Percentiles rank a stretch among this genome's conserved stretches.
Evolutionary conservation across 306 rosid species (phyloP).

Genomic region (Vigna nakashimae): DNA sequence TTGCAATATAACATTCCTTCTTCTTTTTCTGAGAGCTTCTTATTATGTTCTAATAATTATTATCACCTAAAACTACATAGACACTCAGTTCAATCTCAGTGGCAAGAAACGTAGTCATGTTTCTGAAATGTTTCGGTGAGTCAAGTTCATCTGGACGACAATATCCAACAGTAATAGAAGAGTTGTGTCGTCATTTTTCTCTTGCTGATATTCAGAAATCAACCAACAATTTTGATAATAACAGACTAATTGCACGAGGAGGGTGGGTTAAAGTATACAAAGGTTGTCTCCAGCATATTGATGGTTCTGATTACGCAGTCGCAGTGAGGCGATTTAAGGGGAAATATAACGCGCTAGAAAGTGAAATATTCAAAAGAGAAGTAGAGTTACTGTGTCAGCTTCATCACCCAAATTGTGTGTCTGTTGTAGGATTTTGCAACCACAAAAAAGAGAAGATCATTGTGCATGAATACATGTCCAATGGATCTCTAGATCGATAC

Average conservation of each 20-base stretch:
- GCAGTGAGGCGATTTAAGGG: neutral
- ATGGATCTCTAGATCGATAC: neutral
- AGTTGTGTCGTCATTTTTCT: neutral
- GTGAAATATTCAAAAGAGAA: neutral
- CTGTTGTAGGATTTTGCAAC: constrained; percentile 30
- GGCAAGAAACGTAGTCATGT: neutral
- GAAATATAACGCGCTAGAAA: neutral
- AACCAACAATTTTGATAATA: neutral
- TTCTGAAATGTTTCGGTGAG: neutral
- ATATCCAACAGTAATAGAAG: too few relatives aligned
- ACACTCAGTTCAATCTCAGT: too few relatives aligned
- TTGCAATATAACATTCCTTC: too few relatives aligned
- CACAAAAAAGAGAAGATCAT: neutral
- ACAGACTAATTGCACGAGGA: neutral
- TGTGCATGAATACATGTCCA: constrained; percentile 8
- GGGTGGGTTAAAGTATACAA: neutral
- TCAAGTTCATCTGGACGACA: neutral
- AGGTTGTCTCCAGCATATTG: neutral
- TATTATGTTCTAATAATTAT: too few relatives aligned
- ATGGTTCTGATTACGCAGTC: neutral
- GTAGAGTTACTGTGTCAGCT: too few relatives aligned
- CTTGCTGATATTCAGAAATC: neutral
- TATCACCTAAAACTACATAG: too few relatives aligned
- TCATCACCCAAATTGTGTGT: neutral
- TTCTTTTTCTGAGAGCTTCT: too few relatives aligned